Evolutionary conservation across 2,329 filamentous ascomycete genomes (phyloP).

Genomic region (Fusarium compactum): DNA sequence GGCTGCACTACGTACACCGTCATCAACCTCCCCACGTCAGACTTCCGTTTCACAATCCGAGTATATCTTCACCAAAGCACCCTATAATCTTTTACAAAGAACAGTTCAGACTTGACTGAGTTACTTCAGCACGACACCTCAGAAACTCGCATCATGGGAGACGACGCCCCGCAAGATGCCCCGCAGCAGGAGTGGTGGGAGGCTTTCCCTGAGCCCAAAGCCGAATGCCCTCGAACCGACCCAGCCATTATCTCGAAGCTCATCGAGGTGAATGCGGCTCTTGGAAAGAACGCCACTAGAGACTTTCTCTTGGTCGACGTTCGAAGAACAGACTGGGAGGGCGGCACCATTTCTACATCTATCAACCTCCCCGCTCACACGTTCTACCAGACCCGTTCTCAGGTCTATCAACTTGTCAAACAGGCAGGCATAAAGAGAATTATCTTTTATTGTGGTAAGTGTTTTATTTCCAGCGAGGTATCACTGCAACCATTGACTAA

Average conservation of each 20-base stretch:
- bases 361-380: slow-evolving; percentile 69
- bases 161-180: slow-evolving; percentile 43
- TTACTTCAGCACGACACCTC: too few relatives aligned
- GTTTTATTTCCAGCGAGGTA: not conserved
- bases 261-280: slow-evolving; percentile 54
- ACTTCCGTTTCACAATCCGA: not conserved
- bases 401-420: slow-evolving; percentile 62
- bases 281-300: slow-evolving; percentile 44
- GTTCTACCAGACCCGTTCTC: slow-evolving; percentile 63
- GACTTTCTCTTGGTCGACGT: slow-evolving; percentile 65
- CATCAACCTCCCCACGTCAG: not conserved
- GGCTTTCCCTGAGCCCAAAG: slow-evolving; percentile 58
- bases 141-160: slow-evolving; percentile 34
- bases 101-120: not conserved
- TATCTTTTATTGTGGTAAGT: slow-evolving; percentile 68
- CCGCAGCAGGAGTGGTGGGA: slow-evolving; percentile 53
- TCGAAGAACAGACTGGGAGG: slow-evolving; percentile 66
- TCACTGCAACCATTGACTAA: not conserved
- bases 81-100: fast-evolving
- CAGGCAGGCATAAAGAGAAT: slow-evolving; percentile 61
- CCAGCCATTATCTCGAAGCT: slow-evolving; percentile 56
- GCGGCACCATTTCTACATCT: slow-evolving; percentile 70
- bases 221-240: slow-evolving; percentile 54
- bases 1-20: not conserved
- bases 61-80: not conserved